These are phyloP conservation scores for Xylaria sp. DNA, from an alignment of 2,329 filamentous ascomycete genomes.

Conservation along the genomic window DNA sequence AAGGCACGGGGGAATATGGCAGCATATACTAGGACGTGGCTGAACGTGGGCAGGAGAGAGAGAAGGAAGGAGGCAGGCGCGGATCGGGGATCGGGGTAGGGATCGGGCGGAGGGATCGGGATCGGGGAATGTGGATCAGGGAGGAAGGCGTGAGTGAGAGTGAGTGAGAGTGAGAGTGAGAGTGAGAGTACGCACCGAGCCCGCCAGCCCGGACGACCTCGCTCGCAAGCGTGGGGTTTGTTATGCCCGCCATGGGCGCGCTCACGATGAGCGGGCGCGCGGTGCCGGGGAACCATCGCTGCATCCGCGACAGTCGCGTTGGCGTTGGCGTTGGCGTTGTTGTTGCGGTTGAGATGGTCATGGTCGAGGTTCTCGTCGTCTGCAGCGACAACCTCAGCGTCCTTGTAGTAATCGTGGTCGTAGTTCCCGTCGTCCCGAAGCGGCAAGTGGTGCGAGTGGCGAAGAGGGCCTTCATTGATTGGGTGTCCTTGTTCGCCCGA, in stretches of 20 bases:
- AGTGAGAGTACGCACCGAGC: conserved; percentile 48
- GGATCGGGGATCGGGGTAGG: neutral
- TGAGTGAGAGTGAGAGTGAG: too few species aligned
- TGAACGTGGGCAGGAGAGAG: neutral
- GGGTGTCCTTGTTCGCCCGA: neutral
- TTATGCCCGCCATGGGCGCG: conserved; percentile 56
- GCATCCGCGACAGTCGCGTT: conserved; percentile 41
- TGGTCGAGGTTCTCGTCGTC: conserved; percentile 15
- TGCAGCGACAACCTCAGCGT: too few species aligned
- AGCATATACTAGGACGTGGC: neutral
- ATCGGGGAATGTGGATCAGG: too few species aligned
- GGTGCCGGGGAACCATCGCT: conserved; percentile 53
- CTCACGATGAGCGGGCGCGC: conserved; percentile 53
- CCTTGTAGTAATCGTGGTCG: conserved; percentile 16
- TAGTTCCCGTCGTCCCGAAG: conserved; percentile 19
- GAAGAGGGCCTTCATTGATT: conserved; percentile 11
- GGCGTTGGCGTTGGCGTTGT: neutral
- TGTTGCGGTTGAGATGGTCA: conserved; percentile 19
- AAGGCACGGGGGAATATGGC: too few species aligned
- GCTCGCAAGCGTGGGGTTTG: conserved; percentile 53
- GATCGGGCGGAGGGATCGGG: neutral
- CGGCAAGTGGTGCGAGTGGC: conserved; percentile 26
- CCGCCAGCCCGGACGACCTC: conserved; percentile 56
- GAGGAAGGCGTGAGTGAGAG: too few species aligned
- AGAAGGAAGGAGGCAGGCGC: neutral